Evolutionary conservation across 768 basidiomycete genomes (phyloP).

Genomic region (Tylopilus cervinicoccineus): DNA sequence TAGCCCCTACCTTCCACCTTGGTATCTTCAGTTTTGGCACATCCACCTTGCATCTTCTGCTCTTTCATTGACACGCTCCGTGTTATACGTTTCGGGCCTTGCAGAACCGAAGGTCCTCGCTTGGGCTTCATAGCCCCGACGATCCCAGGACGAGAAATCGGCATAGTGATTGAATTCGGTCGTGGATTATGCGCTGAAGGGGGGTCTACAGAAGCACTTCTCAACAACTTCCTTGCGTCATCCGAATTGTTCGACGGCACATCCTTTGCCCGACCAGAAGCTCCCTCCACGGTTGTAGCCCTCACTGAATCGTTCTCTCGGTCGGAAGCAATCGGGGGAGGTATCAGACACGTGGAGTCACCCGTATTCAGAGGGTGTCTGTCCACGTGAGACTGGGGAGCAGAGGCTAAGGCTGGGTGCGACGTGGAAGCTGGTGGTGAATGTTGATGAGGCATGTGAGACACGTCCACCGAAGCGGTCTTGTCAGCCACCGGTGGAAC

Average conservation of each 20-base stretch:
- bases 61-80: conserved; percentile 28
- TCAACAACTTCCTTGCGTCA: background rate
- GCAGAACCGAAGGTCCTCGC: conserved; percentile 9
- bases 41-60: conserved; percentile 5
- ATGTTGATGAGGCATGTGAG: background rate
- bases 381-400: conserved; percentile 3
- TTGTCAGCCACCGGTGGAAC: conserved; percentile 2
- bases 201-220: background rate
- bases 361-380: background rate
- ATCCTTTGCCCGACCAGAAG: background rate
- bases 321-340: background rate
- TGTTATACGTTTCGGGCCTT: conserved; percentile 22
- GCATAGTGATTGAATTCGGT: background rate
- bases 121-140: conserved; percentile 16
- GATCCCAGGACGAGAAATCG: background rate
- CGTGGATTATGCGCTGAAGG: background rate
- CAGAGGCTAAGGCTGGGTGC: background rate
- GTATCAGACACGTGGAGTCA: background rate
- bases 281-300: background rate
- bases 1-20: conserved; percentile 1
- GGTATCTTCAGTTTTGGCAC: background rate
- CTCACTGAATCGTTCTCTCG: background rate
- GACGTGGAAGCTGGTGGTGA: conserved; percentile 4
- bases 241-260: background rate
- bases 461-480: background rate